Percentiles rank a stretch among this genome's conserved stretches.
Conservation (phyloP, 129 eudicot species). For the Flaveria brownii region DNA sequence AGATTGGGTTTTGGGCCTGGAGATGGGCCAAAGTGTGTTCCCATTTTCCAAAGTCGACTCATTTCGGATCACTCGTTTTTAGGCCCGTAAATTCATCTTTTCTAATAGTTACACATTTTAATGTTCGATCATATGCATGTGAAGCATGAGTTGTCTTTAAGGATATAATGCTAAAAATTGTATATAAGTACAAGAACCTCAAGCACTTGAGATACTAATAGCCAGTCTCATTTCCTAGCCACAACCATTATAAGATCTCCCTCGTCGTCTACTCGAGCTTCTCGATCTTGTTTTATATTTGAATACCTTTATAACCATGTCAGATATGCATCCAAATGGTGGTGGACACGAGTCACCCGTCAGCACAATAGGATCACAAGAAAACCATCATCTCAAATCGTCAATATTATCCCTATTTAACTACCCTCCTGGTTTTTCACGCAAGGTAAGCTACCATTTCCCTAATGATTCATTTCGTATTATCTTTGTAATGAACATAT, state of each 20-base stretch:
- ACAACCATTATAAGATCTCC: constrained; percentile 9
- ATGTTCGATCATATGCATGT: background rate
- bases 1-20: background rate
- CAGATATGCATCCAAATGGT: background rate
- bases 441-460: constrained; percentile 13
- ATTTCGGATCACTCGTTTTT: background rate
- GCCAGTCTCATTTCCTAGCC: constrained; percentile 5
- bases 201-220: background rate
- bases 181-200: constrained; percentile 2
- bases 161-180: background rate
- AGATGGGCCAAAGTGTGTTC: background rate
- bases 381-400: constrained; percentile 8
- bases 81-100: constrained; percentile 1
- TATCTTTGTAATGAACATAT: background rate
- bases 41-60: background rate
- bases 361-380: background rate
- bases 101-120: background rate
- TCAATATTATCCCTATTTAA: background rate
- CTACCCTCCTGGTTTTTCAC: constrained; percentile 29
- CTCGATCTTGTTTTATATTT: background rate
- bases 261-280: background rate
- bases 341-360: constrained; percentile 3
- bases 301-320: background rate
- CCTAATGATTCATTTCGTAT: background rate
- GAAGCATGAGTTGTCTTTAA: background rate